phyloP scores from a whole-genome alignment of 192 early-diverging fungal species.

The Coemansia asiatica region DNA sequence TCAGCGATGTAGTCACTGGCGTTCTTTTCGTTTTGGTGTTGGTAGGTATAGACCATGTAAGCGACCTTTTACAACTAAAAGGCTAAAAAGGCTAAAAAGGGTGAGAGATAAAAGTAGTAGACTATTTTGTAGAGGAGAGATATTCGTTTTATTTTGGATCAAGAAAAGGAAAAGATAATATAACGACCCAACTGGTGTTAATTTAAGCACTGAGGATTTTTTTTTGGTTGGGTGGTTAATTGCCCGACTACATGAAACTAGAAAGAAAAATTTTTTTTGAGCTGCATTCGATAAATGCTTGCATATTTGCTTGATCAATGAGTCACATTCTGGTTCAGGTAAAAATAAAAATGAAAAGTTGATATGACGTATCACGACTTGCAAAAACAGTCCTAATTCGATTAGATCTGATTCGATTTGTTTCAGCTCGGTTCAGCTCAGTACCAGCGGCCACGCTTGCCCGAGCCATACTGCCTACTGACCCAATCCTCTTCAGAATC shows the following conservation, averaged over 20 bases:
- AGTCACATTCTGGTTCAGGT: too few relatives aligned
- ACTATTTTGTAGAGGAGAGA: not conserved
- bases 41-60: conserved; percentile 33
- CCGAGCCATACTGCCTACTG: not conserved
- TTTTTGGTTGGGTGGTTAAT: too few relatives aligned
- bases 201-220: too few relatives aligned
- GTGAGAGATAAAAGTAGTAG: not conserved
- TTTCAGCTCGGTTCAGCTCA: not conserved
- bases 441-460: not conserved
- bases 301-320: too few relatives aligned
- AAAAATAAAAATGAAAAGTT: too few relatives aligned
- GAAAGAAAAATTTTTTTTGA: too few relatives aligned
- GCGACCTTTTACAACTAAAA: not conserved
- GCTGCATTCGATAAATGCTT: too few relatives aligned
- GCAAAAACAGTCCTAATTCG: too few relatives aligned
- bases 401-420: not conserved
- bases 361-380: not conserved
- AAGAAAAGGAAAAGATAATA: not conserved
- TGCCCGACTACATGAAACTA: too few relatives aligned
- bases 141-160: not conserved
- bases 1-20: conserved; percentile 52
- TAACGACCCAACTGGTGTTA: too few relatives aligned
- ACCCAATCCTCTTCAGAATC: too few relatives aligned
- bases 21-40: conserved; percentile 53
- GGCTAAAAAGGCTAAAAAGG: conserved; percentile 23